Conservation (phyloP, 441 rosid species). For the Erodium trifolium region DNA sequence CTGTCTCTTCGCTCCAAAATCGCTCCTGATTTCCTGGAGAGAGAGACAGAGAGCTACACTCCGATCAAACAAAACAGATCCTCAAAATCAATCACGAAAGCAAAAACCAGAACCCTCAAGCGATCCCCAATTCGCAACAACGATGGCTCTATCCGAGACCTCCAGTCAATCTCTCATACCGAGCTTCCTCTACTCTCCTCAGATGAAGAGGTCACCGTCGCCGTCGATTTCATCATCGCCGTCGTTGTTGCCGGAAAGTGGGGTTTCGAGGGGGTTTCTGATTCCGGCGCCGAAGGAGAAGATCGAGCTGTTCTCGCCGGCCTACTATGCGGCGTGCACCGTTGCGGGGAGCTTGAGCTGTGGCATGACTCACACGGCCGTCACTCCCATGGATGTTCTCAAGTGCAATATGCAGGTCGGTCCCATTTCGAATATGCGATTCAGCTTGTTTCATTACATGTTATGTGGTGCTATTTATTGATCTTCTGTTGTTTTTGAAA, state of each 20-base stretch:
- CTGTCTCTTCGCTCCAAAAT: too few relatives aligned
- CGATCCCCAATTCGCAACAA: too few relatives aligned
- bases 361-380: constrained; percentile 89
- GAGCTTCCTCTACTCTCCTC: constrained; percentile 55
- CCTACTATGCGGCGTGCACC: constrained; percentile 90
- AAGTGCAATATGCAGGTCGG: constrained; percentile 97
- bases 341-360: constrained; percentile 86
- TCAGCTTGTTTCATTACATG: too few relatives aligned
- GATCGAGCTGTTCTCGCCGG: constrained; percentile 92
- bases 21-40: neutral
- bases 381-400: constrained; percentile 97
- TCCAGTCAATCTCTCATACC: constrained; percentile 47
- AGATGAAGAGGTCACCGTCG: constrained; percentile 6
- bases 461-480: too few relatives aligned
- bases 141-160: too few relatives aligned
- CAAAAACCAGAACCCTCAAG: too few relatives aligned
- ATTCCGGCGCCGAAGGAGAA: constrained; percentile 53
- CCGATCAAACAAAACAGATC: too few relatives aligned
- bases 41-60: neutral
- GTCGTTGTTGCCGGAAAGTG: constrained; percentile 16
- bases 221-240: constrained; percentile 12
- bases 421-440: too few relatives aligned
- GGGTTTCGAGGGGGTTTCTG: constrained; percentile 22
- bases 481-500: too few relatives aligned
- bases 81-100: too few relatives aligned